Conservation (phyloP, 371 early-diverging fungal genomes). For the Mortierella sp. region DNA sequence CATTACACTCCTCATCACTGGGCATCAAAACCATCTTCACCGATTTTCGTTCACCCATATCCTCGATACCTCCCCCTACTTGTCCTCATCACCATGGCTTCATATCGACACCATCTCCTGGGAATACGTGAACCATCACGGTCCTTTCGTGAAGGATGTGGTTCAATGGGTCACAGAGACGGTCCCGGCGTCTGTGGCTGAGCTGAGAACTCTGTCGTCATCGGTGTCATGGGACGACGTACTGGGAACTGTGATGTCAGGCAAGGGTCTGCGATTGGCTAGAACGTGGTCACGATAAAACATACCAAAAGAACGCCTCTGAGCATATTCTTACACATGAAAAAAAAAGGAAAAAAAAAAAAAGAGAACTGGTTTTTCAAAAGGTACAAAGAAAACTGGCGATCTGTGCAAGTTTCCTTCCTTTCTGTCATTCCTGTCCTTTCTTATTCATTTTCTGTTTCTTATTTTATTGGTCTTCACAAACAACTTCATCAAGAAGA, state of each 20-base stretch:
- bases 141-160: neutral
- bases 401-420: no score
- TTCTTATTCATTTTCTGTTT: no score
- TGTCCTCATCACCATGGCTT: neutral
- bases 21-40: constrained; percentile 14
- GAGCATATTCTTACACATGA: no score
- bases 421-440: no score
- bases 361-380: no score
- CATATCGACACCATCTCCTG: neutral
- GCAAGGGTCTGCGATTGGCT: neutral
- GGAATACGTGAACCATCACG: neutral
- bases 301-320: neutral
- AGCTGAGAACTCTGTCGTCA: neutral
- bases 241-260: neutral
- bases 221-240: neutral
- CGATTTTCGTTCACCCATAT: neutral
- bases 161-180: neutral
- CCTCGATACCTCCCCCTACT: neutral
- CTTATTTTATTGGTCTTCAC: no score
- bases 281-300: neutral
- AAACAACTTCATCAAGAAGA: no score
- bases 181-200: neutral
- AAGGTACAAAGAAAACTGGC: no score
- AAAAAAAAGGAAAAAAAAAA: neutral
- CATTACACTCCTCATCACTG: neutral